Percentiles rank a stretch among this genome's conserved stretches.
phyloP scores from a whole-genome alignment of 768 basidiomycete genomes.

The Lentinula aciculospora region DNA sequence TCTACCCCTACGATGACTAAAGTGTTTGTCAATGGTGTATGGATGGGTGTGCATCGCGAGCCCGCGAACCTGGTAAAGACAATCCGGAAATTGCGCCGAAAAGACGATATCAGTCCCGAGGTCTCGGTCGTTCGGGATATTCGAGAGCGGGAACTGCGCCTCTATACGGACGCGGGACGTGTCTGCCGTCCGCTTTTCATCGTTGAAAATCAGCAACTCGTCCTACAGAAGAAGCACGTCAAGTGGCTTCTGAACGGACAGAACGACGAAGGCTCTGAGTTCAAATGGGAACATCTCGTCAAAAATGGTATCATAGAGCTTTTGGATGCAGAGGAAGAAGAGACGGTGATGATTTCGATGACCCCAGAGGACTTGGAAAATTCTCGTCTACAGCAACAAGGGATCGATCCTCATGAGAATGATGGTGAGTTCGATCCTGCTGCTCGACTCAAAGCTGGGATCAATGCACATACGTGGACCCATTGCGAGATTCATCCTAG shows the following conservation, averaged over 20 bases:
- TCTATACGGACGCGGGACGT: conserved; percentile 96
- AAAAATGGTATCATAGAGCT: conserved; percentile 89
- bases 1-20: conserved; percentile 76
- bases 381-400: conserved; percentile 61
- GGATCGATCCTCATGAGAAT: conserved; percentile 50
- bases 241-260: conserved; percentile 57
- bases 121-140: conserved; percentile 98
- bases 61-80: conserved; percentile 90
- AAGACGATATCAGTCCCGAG: conserved; percentile 93
- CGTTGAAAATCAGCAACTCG: conserved; percentile 85
- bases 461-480: conserved; percentile 89
- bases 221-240: conserved; percentile 80
- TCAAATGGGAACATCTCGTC: conserved; percentile 81
- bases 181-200: conserved; percentile 97
- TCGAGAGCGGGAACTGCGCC: conserved; percentile 86
- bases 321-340: conserved; percentile 97
- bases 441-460: conserved; percentile 79
- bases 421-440: conserved; percentile 81
- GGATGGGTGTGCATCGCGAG: conserved; percentile 98
- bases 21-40: conserved; percentile 98
- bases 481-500: conserved; percentile 99
- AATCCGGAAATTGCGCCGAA: conserved; percentile 85
- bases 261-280: conserved; percentile 58
- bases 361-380: conserved; percentile 92
- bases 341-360: conserved; percentile 99